Conservation (phyloP, 2,329 filamentous ascomycete species). For the Arthrobotrys iridis region DNA sequence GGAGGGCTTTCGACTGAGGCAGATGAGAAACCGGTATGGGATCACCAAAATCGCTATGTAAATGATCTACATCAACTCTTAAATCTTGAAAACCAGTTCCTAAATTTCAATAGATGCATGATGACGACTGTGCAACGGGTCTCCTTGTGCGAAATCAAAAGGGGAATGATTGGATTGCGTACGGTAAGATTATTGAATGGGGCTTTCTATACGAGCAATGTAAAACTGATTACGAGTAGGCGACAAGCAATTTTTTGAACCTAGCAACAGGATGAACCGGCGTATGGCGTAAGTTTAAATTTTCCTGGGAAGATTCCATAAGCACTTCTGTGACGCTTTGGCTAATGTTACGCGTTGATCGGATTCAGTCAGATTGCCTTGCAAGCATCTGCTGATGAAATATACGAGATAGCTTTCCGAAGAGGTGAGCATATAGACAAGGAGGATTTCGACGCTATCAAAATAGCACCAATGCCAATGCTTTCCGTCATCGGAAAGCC, state of each 20-base stretch:
- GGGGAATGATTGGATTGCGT: slow-evolving; percentile 28
- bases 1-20: neutral
- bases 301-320: neutral
- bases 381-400: neutral
- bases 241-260: neutral
- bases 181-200: neutral
- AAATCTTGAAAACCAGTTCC: neutral
- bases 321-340: too few relatives aligned
- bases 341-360: too few relatives aligned
- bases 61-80: neutral
- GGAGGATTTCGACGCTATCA: too few relatives aligned
- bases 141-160: slow-evolving; percentile 15
- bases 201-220: neutral
- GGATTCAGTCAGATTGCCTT: neutral
- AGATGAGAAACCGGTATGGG: neutral
- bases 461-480: too few relatives aligned
- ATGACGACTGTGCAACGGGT: slow-evolving; percentile 26
- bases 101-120: slow-evolving; percentile 16
- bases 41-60: neutral
- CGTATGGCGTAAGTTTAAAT: neutral
- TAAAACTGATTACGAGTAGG: too few relatives aligned
- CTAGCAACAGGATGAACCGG: neutral
- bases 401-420: too few relatives aligned
- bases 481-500: too few relatives aligned
- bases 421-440: too few relatives aligned